These are phyloP conservation scores for Eucommia ulmoides DNA, from an alignment of 257 asterid species.

Conservation along the genomic window DNA sequence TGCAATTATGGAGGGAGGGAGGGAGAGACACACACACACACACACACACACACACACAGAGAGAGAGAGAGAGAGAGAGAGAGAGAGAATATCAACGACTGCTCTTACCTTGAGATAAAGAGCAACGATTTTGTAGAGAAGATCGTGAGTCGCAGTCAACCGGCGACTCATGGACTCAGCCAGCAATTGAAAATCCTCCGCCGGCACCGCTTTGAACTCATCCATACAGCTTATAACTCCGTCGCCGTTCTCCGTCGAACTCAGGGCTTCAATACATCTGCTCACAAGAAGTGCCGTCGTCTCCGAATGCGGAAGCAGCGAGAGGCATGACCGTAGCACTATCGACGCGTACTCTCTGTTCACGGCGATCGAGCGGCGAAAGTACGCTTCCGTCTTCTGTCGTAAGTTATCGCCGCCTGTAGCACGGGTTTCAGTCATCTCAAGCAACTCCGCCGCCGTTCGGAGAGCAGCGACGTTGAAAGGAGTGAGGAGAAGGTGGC, in stretches of 20 bases:
- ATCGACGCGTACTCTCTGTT: conserved; percentile 37
- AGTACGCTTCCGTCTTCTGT: conserved; percentile 55
- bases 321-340: conserved; percentile 46
- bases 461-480: conserved; percentile 71
- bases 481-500: conserved; percentile 47
- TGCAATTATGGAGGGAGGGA: no score
- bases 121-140: conserved; percentile 60
- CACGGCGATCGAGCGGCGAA: conserved; percentile 41
- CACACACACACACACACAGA: background rate
- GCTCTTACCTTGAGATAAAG: conserved; percentile 45
- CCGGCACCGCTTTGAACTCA: conserved; percentile 23
- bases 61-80: background rate
- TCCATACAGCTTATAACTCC: conserved; percentile 26
- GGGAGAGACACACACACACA: no score
- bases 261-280: conserved; percentile 66
- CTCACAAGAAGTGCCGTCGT: conserved; percentile 42
- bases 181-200: conserved; percentile 37
- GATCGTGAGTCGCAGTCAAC: conserved; percentile 49
- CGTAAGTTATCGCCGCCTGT: conserved; percentile 26
- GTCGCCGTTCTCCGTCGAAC: conserved; percentile 32
- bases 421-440: conserved; percentile 34
- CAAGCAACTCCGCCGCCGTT: conserved; percentile 64
- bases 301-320: conserved; percentile 74
- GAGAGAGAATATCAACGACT: background rate
- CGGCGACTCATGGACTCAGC: conserved; percentile 44